Conservation (phyloP, 768 basidiomycete genomes). For the Suillus ampliporus region DNA sequence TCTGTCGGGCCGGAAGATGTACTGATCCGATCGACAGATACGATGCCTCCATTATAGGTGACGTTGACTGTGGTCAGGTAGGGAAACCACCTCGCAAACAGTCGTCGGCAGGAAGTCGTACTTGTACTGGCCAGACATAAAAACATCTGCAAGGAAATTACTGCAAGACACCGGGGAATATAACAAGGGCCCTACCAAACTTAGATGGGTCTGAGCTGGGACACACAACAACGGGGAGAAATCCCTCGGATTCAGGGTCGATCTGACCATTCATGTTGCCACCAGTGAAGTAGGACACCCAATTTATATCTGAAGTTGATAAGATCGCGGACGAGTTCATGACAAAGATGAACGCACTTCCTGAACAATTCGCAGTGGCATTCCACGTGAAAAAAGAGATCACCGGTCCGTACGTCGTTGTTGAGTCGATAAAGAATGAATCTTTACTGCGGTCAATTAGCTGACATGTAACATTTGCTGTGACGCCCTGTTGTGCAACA, state of each 20-base stretch:
- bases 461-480: conserved; percentile 15
- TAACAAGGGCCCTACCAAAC: not conserved
- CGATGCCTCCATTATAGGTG: conserved; percentile 8
- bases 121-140: conserved; percentile 11
- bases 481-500: conserved; percentile 22
- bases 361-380: not conserved
- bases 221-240: conserved; percentile 13
- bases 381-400: not conserved
- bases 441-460: not conserved
- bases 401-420: not conserved
- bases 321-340: not conserved
- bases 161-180: conserved; percentile 11
- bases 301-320: not conserved
- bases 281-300: not conserved
- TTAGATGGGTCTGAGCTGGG: not conserved
- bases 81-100: conserved; percentile 15
- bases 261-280: conserved; percentile 2
- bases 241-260: not conserved
- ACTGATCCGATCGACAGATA: not conserved
- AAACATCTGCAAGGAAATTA: not conserved
- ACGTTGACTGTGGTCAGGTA: conserved; percentile 16
- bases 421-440: not conserved
- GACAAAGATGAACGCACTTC: not conserved
- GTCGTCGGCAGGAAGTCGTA: conserved; percentile 17
- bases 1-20: not conserved